phyloP scores from a whole-genome alignment of 495 filamentous ascomycete genomes.

The Letharia lupina region DNA sequence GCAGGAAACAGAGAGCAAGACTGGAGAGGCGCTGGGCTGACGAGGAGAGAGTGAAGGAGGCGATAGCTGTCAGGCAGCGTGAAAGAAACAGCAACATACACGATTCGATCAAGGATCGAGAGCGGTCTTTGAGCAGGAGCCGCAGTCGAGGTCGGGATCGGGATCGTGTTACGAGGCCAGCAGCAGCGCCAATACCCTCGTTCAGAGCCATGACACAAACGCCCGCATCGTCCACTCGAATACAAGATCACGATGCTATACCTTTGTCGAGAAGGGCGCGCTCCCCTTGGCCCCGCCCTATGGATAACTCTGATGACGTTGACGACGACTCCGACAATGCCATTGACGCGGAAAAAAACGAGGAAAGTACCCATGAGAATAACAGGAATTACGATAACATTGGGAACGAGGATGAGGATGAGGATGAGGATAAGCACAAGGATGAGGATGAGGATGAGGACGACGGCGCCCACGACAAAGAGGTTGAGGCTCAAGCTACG shows the following conservation, averaged over 20 bases:
- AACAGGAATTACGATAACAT: not conserved
- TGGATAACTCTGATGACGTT: not conserved
- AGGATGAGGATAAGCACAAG: too few relatives aligned
- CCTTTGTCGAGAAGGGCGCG: not conserved
- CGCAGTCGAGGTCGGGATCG: slow-evolving; percentile 11
- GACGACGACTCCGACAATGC: not conserved
- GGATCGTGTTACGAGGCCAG: not conserved
- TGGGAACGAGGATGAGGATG: not conserved
- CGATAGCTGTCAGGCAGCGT: not conserved
- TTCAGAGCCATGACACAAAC: not conserved
- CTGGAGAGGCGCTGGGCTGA: slow-evolving; percentile 4
- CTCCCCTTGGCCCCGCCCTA: not conserved
- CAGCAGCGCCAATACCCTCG: not conserved
- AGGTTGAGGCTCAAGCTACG: not conserved
- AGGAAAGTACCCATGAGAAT: not conserved
- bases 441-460: not conserved
- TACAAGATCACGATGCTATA: not conserved
- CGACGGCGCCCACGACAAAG: not conserved
- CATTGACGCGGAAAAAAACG: not conserved
- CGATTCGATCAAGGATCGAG: not conserved
- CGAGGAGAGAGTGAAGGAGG: slow-evolving; percentile 9
- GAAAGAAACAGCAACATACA: not conserved
- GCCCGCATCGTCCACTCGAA: not conserved
- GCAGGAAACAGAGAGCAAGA: slow-evolving; percentile 7
- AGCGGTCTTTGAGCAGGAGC: slow-evolving; percentile 2